A percentile compares a stretch with the other conserved stretches of the same genome.
These are phyloP conservation scores for Taphrina pruni DNA, from an alignment of 1,139 yeast species.

Conservation along the genomic window DNA sequence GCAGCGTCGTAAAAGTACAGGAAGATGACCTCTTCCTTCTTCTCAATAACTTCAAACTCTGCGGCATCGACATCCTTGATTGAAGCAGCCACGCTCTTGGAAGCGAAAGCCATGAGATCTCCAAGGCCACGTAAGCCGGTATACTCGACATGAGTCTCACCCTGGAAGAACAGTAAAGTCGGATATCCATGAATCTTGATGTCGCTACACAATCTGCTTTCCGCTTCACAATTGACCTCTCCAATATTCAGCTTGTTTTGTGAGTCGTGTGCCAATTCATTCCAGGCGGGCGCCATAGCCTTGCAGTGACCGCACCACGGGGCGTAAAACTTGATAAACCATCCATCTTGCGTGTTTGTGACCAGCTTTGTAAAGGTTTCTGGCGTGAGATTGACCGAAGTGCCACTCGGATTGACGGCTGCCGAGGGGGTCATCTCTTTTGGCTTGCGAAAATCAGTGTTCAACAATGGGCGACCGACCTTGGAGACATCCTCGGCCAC, in stretches of 20 bases:
- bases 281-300: constrained; percentile 54
- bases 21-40: constrained; percentile 48
- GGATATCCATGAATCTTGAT: constrained; percentile 51
- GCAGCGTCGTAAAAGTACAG: constrained; percentile 54
- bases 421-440: not conserved
- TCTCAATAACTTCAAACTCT: constrained; percentile 47
- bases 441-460: constrained; percentile 7
- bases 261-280: constrained; percentile 50
- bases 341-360: constrained; percentile 50
- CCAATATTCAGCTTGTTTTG: constrained; percentile 53
- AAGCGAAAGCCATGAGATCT: constrained; percentile 51
- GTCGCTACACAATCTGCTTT: constrained; percentile 51
- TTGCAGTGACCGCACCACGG: constrained; percentile 55
- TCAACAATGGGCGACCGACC: constrained; percentile 4
- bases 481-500: not conserved
- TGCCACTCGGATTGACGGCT: constrained; percentile 46
- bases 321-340: constrained; percentile 55
- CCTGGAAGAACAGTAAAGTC: constrained; percentile 50
- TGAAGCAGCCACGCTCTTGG: constrained; percentile 49
- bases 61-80: constrained; percentile 49
- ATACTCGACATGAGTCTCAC: constrained; percentile 50
- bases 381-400: constrained; percentile 45
- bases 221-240: constrained; percentile 54
- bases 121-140: constrained; percentile 52
- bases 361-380: constrained; percentile 46